Conservation (phyloP, 441 rosid genomes). For the Flueggea neowawraea region DNA sequence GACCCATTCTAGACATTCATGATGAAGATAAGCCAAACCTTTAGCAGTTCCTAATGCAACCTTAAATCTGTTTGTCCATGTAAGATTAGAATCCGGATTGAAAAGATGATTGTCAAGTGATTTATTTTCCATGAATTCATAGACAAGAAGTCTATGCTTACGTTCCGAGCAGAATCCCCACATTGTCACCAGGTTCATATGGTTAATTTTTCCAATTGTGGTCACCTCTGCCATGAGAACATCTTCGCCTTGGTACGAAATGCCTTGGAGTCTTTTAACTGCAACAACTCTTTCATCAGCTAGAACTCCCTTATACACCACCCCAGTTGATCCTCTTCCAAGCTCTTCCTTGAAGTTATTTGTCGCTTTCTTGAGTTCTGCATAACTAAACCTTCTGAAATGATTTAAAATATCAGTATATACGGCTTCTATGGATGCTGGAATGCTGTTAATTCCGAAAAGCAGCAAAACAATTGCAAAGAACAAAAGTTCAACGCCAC, state of each 20-base stretch:
- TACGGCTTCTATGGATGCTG: conserved; percentile 17
- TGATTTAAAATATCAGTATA: conserved; percentile 16
- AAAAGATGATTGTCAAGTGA: conserved; percentile 11
- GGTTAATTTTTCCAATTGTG: conserved; percentile 29
- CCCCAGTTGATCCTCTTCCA: conserved; percentile 34
- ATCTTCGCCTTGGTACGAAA: conserved; percentile 26
- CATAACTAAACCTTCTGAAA: conserved; percentile 28
- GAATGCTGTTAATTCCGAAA: conserved; percentile 12
- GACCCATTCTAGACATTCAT: conserved; percentile 40
- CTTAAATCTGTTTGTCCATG: conserved; percentile 2
- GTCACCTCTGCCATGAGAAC: conserved; percentile 37
- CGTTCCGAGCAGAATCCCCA: conserved; percentile 30
- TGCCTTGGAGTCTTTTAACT: conserved; percentile 25
- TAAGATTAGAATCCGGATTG: neutral
- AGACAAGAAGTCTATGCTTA: conserved; percentile 24
- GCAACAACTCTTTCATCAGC: conserved; percentile 27
- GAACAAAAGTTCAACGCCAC: conserved; percentile 30
- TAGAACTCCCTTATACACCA: conserved; percentile 31
- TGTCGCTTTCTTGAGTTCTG: conserved; percentile 31
- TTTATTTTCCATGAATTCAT: conserved; percentile 23
- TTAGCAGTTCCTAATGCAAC: conserved; percentile 20
- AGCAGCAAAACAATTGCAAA: conserved; percentile 21
- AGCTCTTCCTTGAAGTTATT: conserved; percentile 26
- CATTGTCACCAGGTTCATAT: conserved; percentile 32
- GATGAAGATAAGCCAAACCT: conserved; percentile 36